Evolutionary conservation across 176 grass and related monocot species (phyloP).

Genomic region (Oryza longistaminata): DNA sequence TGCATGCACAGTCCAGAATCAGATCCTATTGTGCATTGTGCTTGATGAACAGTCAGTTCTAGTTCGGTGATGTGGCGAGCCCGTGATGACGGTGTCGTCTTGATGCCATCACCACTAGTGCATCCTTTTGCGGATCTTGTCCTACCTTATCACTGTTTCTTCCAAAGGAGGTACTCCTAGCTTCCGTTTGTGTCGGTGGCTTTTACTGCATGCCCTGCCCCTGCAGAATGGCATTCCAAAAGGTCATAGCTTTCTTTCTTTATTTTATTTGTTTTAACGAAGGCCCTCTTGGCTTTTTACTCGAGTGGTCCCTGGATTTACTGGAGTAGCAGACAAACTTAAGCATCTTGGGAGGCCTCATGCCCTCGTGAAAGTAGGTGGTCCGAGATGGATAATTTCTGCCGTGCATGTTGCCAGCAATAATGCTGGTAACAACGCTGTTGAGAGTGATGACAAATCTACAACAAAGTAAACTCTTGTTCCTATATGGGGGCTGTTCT

Average conservation of each 20-base stretch:
- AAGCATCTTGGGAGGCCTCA: not conserved
- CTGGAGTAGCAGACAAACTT: not conserved
- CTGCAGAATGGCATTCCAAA: slow-evolving; percentile 7
- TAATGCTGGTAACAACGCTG: not conserved
- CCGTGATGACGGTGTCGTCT: not conserved
- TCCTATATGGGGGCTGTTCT: not conserved
- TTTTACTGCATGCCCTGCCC: not conserved
- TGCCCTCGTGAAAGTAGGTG: not conserved
- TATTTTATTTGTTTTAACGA: not conserved
- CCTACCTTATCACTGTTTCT: slow-evolving; percentile 36
- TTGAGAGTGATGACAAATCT: not conserved
- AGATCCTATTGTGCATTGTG: slow-evolving; percentile 11
- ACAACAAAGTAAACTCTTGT: not conserved
- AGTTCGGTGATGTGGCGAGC: not conserved
- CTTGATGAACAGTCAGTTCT: slow-evolving; percentile 3
- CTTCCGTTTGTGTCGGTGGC: slow-evolving; percentile 1
- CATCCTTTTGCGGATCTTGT: slow-evolving; percentile 51
- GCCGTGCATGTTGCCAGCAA: not conserved
- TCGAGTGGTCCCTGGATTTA: slow-evolving; percentile 15
- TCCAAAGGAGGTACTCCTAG: not conserved
- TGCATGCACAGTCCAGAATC: not conserved
- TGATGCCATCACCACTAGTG: not conserved
- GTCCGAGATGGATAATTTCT: not conserved
- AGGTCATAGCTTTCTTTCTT: not conserved
- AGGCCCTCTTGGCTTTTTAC: not conserved